These are phyloP conservation scores for Saccharomycopsis malanga DNA, from an alignment of 805 yeast genomes.

Conservation along the genomic window DNA sequence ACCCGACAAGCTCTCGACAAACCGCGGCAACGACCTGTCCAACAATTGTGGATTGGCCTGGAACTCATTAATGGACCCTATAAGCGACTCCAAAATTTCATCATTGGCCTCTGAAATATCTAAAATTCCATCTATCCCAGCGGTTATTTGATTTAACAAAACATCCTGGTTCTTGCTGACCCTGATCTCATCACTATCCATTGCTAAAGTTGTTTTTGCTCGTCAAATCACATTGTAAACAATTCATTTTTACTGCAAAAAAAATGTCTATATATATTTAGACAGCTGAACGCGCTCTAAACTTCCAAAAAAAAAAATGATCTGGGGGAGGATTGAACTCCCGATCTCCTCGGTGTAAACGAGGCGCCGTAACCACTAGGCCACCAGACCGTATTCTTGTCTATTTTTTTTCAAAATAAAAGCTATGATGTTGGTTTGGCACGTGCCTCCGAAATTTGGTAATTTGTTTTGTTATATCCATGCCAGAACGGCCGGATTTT, in stretches of 20 bases:
- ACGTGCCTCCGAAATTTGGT: no score
- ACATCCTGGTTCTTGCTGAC: slow-evolving; percentile 27
- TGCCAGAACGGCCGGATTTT: no score
- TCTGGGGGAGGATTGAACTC: slow-evolving; percentile 21
- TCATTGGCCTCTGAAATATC: neutral
- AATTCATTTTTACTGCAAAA: neutral
- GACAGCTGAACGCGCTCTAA: no score
- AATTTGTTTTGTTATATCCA: no score
- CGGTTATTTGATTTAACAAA: slow-evolving; percentile 22
- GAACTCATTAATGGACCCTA: slow-evolving; percentile 38
- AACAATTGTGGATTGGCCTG: slow-evolving; percentile 48
- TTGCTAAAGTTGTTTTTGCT: slow-evolving; percentile 11
- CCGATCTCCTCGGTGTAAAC: slow-evolving; percentile 21
- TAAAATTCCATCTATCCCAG: slow-evolving; percentile 9
- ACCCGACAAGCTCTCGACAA: slow-evolving; percentile 29
- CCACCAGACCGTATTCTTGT: slow-evolving; percentile 11
- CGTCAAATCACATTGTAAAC: neutral
- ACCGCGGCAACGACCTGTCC: slow-evolving; percentile 34
- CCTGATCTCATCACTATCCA: slow-evolving; percentile 31
- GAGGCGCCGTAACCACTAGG: slow-evolving; percentile 21
- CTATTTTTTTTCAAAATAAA: no score
- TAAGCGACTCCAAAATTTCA: slow-evolving; percentile 12
- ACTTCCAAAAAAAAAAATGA: slow-evolving; percentile 16
- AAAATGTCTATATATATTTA: no score
- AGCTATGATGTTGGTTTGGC: no score